Evolutionary conservation across 2,329 filamentous ascomycete genomes (phyloP).

Genomic region (Aaosphaeria pasadenensis): DNA sequence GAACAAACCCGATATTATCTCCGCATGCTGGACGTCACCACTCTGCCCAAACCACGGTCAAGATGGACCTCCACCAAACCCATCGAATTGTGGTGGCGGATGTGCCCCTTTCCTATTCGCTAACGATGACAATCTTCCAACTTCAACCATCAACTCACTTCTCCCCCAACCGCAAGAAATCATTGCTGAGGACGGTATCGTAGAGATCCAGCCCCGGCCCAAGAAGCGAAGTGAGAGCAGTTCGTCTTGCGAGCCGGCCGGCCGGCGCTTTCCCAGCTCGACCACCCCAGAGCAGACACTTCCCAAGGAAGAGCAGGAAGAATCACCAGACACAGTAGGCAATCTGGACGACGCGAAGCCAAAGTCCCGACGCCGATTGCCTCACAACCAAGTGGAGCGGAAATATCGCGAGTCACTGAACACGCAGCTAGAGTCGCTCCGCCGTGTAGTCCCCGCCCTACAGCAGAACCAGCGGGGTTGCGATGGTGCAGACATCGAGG

Average conservation of each 20-base stretch:
- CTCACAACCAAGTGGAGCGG: conserved; percentile 47
- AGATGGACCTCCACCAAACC: conserved; percentile 36
- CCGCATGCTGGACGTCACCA: conserved; percentile 42
- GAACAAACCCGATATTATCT: conserved; percentile 36
- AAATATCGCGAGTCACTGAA: conserved; percentile 48
- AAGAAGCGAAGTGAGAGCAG: conserved; percentile 38
- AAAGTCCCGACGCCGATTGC: conserved; percentile 34
- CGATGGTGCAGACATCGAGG: conserved; percentile 42
- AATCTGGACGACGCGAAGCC: conserved; percentile 24
- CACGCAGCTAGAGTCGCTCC: conserved; percentile 44
- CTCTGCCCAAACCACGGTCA: conserved; percentile 40
- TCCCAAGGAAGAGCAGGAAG: conserved; percentile 31
- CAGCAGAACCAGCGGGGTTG: conserved; percentile 36
- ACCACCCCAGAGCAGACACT: conserved; percentile 14
- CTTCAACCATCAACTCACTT: conserved; percentile 22
- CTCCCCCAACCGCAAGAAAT: conserved; percentile 29
- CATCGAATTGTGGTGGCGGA: conserved; percentile 38
- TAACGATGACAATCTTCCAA: conserved; percentile 29
- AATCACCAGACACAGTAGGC: conserved; percentile 23
- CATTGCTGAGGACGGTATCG: conserved; percentile 32
- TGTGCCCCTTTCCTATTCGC: conserved; percentile 42
- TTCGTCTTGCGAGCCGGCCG: conserved; percentile 25
- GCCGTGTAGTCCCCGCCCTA: conserved; percentile 38
- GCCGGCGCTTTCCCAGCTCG: conserved; percentile 25
- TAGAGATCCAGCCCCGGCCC: conserved; percentile 33